phyloP scores from a whole-genome alignment of 75 land plant genomes.

The Cryptomeria japonica region DNA sequence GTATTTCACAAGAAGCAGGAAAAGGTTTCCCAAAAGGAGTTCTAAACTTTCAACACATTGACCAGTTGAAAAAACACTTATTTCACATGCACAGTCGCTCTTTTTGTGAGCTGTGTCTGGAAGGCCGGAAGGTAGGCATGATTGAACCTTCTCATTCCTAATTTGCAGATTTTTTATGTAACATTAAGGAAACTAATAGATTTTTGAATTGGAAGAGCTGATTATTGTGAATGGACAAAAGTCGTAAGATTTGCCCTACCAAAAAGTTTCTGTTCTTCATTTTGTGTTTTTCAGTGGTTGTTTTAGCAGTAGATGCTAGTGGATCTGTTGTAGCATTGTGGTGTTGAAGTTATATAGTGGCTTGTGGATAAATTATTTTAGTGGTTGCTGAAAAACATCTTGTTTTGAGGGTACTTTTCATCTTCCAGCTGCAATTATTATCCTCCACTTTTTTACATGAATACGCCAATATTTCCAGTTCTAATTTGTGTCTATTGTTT shows the following conservation, averaged over 20 bases:
- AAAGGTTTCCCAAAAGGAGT: conserved; percentile 53
- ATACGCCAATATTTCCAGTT: background rate
- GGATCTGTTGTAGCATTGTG: background rate
- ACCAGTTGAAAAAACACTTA: conserved; percentile 78
- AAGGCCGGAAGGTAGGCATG: conserved; percentile 79
- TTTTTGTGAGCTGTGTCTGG: conserved; percentile 92
- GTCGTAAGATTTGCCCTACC: background rate
- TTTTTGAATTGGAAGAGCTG: background rate
- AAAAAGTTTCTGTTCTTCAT: background rate
- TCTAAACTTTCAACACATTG: conserved; percentile 61
- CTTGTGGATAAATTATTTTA: too few relatives aligned
- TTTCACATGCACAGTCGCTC: conserved; percentile 61
- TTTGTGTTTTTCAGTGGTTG: conserved; percentile 2
- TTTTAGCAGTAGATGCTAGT: too few relatives aligned
- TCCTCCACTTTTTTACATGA: background rate
- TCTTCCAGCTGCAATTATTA: background rate
- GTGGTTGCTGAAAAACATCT: background rate
- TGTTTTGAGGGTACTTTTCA: background rate
- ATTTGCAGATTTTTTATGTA: background rate
- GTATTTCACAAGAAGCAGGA: conserved; percentile 33
- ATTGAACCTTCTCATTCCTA: background rate
- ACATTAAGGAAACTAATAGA: background rate
- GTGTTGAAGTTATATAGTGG: background rate
- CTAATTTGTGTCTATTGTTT: background rate
- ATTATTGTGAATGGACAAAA: background rate